Evolutionary conservation across 805 yeast genomes (phyloP), one percentile per base, ranked within the genome.

Genomic region (Lipomyces spencermartinsiae): DNA sequence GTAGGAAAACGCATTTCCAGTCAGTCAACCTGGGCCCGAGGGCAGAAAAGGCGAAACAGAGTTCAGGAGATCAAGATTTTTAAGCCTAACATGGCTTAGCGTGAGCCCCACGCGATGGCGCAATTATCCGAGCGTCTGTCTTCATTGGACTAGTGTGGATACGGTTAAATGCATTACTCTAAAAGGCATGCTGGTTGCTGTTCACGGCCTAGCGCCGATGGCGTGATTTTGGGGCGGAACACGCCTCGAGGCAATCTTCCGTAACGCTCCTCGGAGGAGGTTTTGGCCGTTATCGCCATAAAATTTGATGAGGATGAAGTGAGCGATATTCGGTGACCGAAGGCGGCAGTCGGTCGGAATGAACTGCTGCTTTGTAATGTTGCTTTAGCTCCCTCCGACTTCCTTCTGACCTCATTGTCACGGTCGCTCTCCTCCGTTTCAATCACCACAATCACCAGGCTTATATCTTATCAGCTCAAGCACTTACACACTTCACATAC

Each of bases 31-130:
- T 3, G 29, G 29, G 29, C 29, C 29, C 29, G 29, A 25, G 29
- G 29, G 29, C 29, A 3, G 29, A 25, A 25, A 25, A 14, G 34
- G 33, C 19, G 34, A 22, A 54, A 54, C 33, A 54, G 34, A 54
- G 57, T 54, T 31, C 31, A 16, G 57, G 33, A 54, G 34, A n/a
- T 29, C 34, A 6, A 0, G 19, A 1, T 12, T 8, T 1, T 3
- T 54, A 54, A 22, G 34, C 57, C n/a, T 16, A 22, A 22, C 6
- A n/a, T 31, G 9, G 34, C 14, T 12, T 57, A 57, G 59, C 10
- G 39, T 57, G 19, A 57, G 59, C 59, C 59, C 43, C 59, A 57
- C 29, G 8, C 43, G 39, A 57, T 57, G 6, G 59, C 59, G 59
- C 59, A 57, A 57, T 57, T 16, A 6, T 19, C 29, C 16, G 56